Base-by-base conservation (phyloP, 2,329 filamentous ascomycete genomes). In the Alternaria sp. region DNA sequence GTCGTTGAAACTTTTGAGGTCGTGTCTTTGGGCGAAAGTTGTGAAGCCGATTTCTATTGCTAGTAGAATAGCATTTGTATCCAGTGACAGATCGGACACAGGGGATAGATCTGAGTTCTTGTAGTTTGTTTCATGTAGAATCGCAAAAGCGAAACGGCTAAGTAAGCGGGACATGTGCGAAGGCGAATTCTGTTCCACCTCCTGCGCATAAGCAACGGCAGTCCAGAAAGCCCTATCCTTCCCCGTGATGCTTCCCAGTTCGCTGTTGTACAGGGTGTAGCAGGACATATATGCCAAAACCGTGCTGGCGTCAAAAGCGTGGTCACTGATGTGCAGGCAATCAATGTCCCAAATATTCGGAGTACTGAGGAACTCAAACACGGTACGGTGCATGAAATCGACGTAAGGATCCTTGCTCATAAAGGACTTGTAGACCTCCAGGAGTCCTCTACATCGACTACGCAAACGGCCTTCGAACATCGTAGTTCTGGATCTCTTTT, bases 301-400 rank as follows among this genome's bases (percentile, higher is more conserved):
- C 4, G 12, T 14, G 14, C 2, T 15, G 4, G 23, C 45, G 8
- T 51, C 55, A 3, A 58, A 51, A 2, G 12, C 3, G 3, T 23
- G 2, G n/a, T 51, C 46, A 3, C 28, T 3, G 5, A 44, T 30
- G 4, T 30, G 23, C 8, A 58, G 6, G 8, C 45, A 58, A 2
- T 43, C 33, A 25, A 51, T 12, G 15, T 30, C 23, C 15, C 23
- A 12, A 7, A 11, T 25, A 5, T n/a, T 14, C 14, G 33, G 21
- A 2, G 21, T 41, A 14, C 8, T 14, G 7, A 58, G 55, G 12
- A 28, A 58, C 6, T 51, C 55, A 4, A 44, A 50, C 1, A 58
- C 55, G 8, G 55, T 50, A 6, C 55, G n/a, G 33, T 58, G 55
- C 55, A 58, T 58, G 8, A 58, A 58, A 3, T n/a, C 20, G 7